Evolutionary conservation across 169 alveolate genomes (phyloP), one percentile per base, ranked within the genome.

Genomic region (Eimeria necatrix): DNA sequence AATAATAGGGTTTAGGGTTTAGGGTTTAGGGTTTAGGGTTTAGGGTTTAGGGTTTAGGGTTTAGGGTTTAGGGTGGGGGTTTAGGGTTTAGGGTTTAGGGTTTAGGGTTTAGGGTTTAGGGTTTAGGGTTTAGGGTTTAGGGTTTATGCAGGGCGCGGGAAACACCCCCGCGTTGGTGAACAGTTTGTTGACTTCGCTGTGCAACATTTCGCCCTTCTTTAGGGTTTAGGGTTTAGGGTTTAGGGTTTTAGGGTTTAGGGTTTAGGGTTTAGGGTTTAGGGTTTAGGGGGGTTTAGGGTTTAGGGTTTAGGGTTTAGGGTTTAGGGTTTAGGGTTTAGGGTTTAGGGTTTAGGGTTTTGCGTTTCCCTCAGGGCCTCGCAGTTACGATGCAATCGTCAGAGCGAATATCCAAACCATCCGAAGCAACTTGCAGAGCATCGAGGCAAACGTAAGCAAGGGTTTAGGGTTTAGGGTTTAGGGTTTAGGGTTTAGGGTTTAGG

Each of bases 401-500:
- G n/a, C 87, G 26, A 89, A 89, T 61, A 89, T 89, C 26, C 94
- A 89, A 51, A 89, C 78, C 48, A 89, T 89, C 48, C 70, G 94
- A 56, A 24, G 74, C 49, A 89, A 89, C 81, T 78, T 89, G 60
- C 88, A 70, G 49, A 81, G 88, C 60, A 89, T 89, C 46, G 81
- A 89, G 41, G 88, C 81, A 32, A 89, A 89, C 78, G 94, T 89
- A 10, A 52, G 81, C 81, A n/a, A 10, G 32, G 68, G 68, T 56
- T 56, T 56, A 56, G 81, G 81, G 81, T 71, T 71, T 70, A 70
- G 81, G 81, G 81, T 70, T 70, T 70, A 26, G 71, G 12, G 61
- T 53, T n/a, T 56, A 56, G 64, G 73, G 73, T 61, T 61, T 61
- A 61, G 73, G 73, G 73, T 61, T 61, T 61, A 61, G 73, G 73